Evolutionary conservation across 225 moss, liverwort and hornwort species (phyloP), one percentile per base, ranked within the genome.

Genomic region (Antitrichia curtipendula): DNA sequence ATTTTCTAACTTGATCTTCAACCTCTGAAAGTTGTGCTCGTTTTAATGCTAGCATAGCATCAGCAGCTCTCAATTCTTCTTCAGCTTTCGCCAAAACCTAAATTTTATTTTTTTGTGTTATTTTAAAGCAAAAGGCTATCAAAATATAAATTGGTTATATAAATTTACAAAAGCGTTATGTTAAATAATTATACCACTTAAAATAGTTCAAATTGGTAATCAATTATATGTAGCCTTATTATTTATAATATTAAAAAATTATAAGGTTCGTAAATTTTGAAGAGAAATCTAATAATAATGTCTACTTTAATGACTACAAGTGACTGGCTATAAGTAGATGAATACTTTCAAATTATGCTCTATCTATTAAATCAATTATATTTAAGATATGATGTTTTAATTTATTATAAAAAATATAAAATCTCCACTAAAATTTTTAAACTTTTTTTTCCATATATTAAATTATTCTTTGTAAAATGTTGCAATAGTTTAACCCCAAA

Each of bases 21-120:
- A 98, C 98, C 47, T 96, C 90, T 2, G 63, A 88, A 81, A 98
- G 91, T 86, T 98, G 96, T 32, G 90, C 80, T 58, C 93, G 90
- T 82, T 98, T 98, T 25, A 83, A 2, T 43, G 91, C 93, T n/a
- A 98, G 58, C 85, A 94, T 96, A 7, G 90, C 93, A 81, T 95
- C 83, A 4, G 97, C 97, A 36, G 75, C 90, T 88, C 87, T 90
- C 53, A 98, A 80, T 68, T 94, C 95, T 40, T 78, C 90, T 84
- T 98, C 97, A 21, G 96, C 96, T 85, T 97, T 92, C 53, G 66
- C 87, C 16, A 95, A 78, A 25, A 91, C 86, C 95, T 95, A 21
- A 3, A 7, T n/a, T n/a, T n/a, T n/a, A n/a, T n/a, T 43, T 11
- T 53, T 0, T 40, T 21, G 9, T 21, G 9, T 65, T 38, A 29